Percentiles rank a stretch among this genome's conserved stretches.
phyloP scores from a whole-genome alignment of 495 filamentous ascomycete species.

The Penicillium paradoxum region DNA sequence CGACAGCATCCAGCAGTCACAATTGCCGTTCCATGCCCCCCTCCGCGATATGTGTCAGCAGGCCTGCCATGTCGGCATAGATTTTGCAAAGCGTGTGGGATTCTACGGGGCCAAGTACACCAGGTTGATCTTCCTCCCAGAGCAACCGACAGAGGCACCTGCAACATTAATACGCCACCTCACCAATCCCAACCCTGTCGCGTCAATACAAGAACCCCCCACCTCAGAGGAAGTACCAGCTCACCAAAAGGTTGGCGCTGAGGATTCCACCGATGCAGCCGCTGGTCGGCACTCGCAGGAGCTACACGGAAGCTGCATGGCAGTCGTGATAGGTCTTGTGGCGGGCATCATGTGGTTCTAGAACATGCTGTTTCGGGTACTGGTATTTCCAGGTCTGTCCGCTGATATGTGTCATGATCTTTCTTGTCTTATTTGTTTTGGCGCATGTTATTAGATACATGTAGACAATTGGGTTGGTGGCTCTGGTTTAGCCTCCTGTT shows the following conservation, averaged over 20 bases:
- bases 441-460: constrained; percentile 8
- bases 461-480: constrained; percentile 16
- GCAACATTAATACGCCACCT: background rate
- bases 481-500: constrained; percentile 25
- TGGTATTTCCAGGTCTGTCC: constrained; percentile 6
- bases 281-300: constrained; percentile 26
- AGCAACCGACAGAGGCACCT: background rate
- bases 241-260: constrained; percentile 8
- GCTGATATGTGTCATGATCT: constrained; percentile 23
- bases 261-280: constrained; percentile 25
- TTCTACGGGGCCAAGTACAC: constrained; percentile 2
- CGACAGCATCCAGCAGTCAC: background rate
- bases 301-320: constrained; percentile 40
- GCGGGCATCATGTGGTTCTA: constrained; percentile 43
- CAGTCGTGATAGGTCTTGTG: constrained; percentile 38
- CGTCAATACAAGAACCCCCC: background rate
- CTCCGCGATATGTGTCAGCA: constrained; percentile 30
- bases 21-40: constrained; percentile 6
- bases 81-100: constrained; percentile 7
- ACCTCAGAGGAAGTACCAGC: constrained; percentile 1
- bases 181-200: background rate
- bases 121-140: constrained; percentile 3
- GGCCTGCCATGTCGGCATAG: constrained; percentile 26
- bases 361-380: background rate
- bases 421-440: constrained; percentile 10